Evolutionary conservation across 1,284 basidiomycete genomes (phyloP), one percentile per base, ranked within the genome.

Genomic region (Porodaedalea pini): DNA sequence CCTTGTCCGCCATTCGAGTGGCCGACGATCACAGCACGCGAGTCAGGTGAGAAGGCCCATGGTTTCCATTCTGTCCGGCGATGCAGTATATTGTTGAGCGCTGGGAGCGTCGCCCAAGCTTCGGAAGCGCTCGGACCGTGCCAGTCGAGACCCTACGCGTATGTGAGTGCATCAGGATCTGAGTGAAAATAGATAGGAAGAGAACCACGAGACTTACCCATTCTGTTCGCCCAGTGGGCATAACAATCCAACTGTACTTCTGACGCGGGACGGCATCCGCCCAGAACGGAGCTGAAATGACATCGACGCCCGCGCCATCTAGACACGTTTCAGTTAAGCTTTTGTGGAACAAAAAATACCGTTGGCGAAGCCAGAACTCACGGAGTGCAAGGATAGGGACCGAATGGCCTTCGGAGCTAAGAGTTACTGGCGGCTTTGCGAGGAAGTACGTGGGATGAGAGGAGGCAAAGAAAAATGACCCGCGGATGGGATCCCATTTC

Each of bases 1-100:
- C 94, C 94, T 70, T 96, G 94, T 2, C 93, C 94, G 7, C 94
- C 94, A 68, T 97, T 97, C 1, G 92, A 95, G 67, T 97, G 94
- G 0, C 94, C 94, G 45, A 94, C 73, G 5, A 94, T 66, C 8
- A 90, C 69, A 0, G 85, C 79, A 29, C 73, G 74, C 1, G 75
- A 71, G 5, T 77, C 66, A 1, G 66, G 29, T 21, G 66, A 60
- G 2, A 80, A 70, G 7, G 63, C 60, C 75, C 79, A 82, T 10
- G 65, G 56, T 47, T 69, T 69, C 78, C 80, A 84, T 13, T 65
- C 61, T 1, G 66, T 61, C 64, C 67, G 7, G 56, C 54, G 19
- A 1, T 64, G 52, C 39, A 87, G 70, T 47, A 86, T 81, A 2
- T 56, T 55, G 10, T 70, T 68, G 25, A 90, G 68, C 1, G 88